A percentile compares a stretch with the other conserved stretches of the same genome.
Evolutionary conservation across 495 filamentous ascomycete genomes (phyloP).

Genomic region (Aspergillus coremiiformis): DNA sequence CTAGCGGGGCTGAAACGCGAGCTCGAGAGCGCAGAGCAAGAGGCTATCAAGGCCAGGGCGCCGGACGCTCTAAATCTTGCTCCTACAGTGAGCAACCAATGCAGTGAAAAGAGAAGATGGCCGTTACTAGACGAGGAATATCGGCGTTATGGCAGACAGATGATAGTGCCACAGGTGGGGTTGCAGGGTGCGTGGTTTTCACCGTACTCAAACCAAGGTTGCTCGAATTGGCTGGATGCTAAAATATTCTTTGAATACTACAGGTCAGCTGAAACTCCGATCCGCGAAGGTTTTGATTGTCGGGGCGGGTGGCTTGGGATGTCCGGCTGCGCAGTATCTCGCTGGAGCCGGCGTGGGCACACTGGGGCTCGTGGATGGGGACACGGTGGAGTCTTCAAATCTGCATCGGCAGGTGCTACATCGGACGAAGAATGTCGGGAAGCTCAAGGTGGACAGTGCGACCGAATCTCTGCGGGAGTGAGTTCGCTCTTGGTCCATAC

Average conservation of each 20-base stretch:
- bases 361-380: constrained; percentile 79
- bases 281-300: constrained; percentile 67
- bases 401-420: constrained; percentile 90
- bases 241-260: constrained; percentile 7
- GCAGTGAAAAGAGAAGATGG: constrained; percentile 40
- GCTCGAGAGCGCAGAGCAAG: constrained; percentile 28
- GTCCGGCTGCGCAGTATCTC: constrained; percentile 83
- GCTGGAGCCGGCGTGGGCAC: constrained; percentile 81
- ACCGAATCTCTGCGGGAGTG: constrained; percentile 58
- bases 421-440: constrained; percentile 59
- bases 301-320: constrained; percentile 89
- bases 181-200: constrained; percentile 51
- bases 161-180: constrained; percentile 82
- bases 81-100: background rate
- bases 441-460: constrained; percentile 74
- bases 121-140: constrained; percentile 63
- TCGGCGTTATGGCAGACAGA: constrained; percentile 80
- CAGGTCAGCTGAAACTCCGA: constrained; percentile 75
- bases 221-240: background rate
- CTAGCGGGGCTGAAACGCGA: constrained; percentile 32
- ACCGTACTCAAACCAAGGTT: background rate
- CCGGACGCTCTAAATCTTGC: background rate
- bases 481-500: constrained; percentile 17
- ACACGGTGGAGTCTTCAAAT: constrained; percentile 82
- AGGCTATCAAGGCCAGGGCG: constrained; percentile 15